Conservation (phyloP, 495 filamentous ascomycete genomes). For the Penicillium angulare region DNA sequence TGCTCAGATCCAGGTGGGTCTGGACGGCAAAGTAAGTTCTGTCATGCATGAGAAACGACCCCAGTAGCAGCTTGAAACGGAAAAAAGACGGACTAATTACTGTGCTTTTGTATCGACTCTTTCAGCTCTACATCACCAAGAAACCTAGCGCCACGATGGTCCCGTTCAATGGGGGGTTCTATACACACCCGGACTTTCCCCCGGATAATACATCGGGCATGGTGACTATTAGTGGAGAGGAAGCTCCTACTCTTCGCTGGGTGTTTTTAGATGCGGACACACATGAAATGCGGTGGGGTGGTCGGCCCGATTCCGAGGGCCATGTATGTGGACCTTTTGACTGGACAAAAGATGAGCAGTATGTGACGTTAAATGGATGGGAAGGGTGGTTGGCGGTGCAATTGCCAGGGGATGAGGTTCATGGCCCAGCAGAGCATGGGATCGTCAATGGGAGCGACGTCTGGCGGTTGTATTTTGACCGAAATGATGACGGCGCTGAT, state of each 20-base stretch:
- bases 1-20: slow-evolving; percentile 27
- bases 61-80: not conserved
- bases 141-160: slow-evolving; percentile 17
- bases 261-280: slow-evolving; percentile 25
- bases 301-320: slow-evolving; percentile 20
- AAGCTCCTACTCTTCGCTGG: slow-evolving; percentile 26
- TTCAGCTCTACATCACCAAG: slow-evolving; percentile 30
- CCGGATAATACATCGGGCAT: slow-evolving; percentile 22
- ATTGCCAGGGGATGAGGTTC: slow-evolving; percentile 16
- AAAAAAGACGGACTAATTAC: not conserved
- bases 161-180: slow-evolving; percentile 28
- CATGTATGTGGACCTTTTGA: slow-evolving; percentile 30
- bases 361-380: slow-evolving; percentile 24
- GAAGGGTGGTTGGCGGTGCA: slow-evolving; percentile 27
- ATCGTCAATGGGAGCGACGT: slow-evolving; percentile 17
- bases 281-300: slow-evolving; percentile 28
- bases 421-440: slow-evolving; percentile 11
- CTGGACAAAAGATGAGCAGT: slow-evolving; percentile 26
- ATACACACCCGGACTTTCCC: slow-evolving; percentile 22
- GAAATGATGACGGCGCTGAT: slow-evolving; percentile 26
- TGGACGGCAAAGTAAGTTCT: slow-evolving; percentile 24
- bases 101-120: not conserved
- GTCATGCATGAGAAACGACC: slow-evolving; percentile 10
- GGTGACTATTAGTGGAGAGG: slow-evolving; percentile 25
- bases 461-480: slow-evolving; percentile 30